A percentile compares a stretch with the other conserved stretches of the same genome.
Evolutionary conservation across 495 filamentous ascomycete genomes (phyloP).

Genomic region (Penicillium goetzii): DNA sequence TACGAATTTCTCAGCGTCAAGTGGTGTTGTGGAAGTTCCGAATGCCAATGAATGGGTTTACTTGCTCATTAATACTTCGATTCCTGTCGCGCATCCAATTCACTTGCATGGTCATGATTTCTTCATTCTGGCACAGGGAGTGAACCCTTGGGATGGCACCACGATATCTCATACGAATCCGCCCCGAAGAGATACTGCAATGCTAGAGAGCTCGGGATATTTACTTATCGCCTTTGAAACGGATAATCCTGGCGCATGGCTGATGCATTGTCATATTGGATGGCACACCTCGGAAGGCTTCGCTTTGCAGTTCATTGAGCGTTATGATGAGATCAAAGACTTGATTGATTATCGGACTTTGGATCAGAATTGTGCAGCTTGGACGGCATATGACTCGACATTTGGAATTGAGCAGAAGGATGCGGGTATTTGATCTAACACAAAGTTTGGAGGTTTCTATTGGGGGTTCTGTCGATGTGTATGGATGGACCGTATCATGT

Average conservation of each 20-base stretch:
- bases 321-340: constrained; percentile 11
- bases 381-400: constrained; percentile 9
- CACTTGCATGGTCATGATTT: constrained; percentile 32
- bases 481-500: neutral
- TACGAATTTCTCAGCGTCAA: constrained; percentile 2
- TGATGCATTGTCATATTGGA: constrained; percentile 23
- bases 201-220: constrained; percentile 6
- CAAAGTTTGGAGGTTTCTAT: neutral
- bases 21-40: neutral
- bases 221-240: constrained; percentile 12
- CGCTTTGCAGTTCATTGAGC: constrained; percentile 17
- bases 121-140: constrained; percentile 15
- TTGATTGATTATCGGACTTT: constrained; percentile 17
- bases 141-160: neutral
- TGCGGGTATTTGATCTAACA: constrained; percentile 8
- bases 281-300: constrained; percentile 20
- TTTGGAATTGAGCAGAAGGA: constrained; percentile 12
- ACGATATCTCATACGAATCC: constrained; percentile 8
- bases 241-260: constrained; percentile 21
- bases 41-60: constrained; percentile 45
- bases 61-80: constrained; percentile 43
- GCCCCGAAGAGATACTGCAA: constrained; percentile 2
- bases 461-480: neutral
- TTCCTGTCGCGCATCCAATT: constrained; percentile 21
- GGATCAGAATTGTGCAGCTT: constrained; percentile 21